These are phyloP conservation scores for Magnolia kwangsiensis DNA, from an alignment of 164 flowering plant species.

Conservation along the genomic window DNA sequence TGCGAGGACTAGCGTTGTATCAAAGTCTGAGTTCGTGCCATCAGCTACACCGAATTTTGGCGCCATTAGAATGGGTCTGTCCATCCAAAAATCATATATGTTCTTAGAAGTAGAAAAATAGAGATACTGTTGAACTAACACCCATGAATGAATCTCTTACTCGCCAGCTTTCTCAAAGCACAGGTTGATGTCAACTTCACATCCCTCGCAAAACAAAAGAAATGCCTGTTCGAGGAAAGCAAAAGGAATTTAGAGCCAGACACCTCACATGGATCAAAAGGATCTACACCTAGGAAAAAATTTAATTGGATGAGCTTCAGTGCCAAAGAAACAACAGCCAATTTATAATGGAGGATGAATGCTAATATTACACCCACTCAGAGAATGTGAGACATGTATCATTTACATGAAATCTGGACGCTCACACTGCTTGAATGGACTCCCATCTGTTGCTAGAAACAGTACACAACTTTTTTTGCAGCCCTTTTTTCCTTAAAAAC, in stretches of 20 bases:
- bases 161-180: slow-evolving; percentile 94
- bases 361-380: not conserved
- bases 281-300: not conserved
- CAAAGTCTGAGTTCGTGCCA: slow-evolving; percentile 66
- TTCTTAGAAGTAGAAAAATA: not conserved
- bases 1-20: slow-evolving; percentile 86
- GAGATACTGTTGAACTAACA: not conserved
- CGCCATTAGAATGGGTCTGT: slow-evolving; percentile 93
- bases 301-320: too few species aligned
- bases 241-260: slow-evolving; percentile 2
- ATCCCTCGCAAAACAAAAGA: slow-evolving; percentile 86
- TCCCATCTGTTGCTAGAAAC: too few species aligned
- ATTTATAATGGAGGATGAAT: not conserved
- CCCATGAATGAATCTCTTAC: slow-evolving; percentile 43
- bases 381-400: not conserved
- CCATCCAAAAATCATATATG: not conserved
- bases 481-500: too few species aligned
- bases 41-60: slow-evolving; percentile 88
- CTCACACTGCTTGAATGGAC: not conserved
- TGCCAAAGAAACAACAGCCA: not conserved
- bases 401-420: not conserved
- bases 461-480: too few species aligned
- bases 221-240: slow-evolving; percentile 62
- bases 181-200: slow-evolving; percentile 90
- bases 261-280: slow-evolving; percentile 8